These are phyloP conservation scores for Chaetomium cochliodes DNA, from an alignment of 495 filamentous ascomycete species.

Conservation along the genomic window DNA sequence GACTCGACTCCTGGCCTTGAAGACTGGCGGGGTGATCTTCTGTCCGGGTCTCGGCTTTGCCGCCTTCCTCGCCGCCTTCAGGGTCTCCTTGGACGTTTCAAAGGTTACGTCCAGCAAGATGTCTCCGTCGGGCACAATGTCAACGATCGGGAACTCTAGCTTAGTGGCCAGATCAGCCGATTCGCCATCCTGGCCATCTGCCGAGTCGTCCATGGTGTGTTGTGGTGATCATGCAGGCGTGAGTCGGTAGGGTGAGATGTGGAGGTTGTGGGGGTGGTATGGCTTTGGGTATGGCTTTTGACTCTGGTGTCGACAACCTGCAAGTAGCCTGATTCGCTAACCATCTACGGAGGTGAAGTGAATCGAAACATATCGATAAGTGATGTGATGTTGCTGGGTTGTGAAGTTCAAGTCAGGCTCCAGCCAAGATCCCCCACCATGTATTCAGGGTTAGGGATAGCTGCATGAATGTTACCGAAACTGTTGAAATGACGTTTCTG, in stretches of 20 bases:
- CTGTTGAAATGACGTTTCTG: too few relatives aligned
- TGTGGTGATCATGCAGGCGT: conserved; percentile 10
- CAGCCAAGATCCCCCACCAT: conserved; percentile 6
- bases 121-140: conserved; percentile 54
- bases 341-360: neutral
- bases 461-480: neutral
- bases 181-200: conserved; percentile 24
- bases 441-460: neutral
- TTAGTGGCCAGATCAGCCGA: conserved; percentile 5
- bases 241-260: neutral
- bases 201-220: conserved; percentile 28
- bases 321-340: neutral
- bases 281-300: too few relatives aligned
- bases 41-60: conserved; percentile 28
- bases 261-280: neutral
- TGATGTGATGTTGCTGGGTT: neutral
- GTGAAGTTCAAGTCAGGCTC: neutral
- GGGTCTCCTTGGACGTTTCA: conserved; percentile 49
- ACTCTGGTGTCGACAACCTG: neutral
- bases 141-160: conserved; percentile 34
- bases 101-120: conserved; percentile 56
- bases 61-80: conserved; percentile 31
- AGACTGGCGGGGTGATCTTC: conserved; percentile 26
- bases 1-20: conserved; percentile 36
- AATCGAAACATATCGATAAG: neutral